phyloP scores from a whole-genome alignment of 768 basidiomycete genomes.

The Phylloporus sp. region DNA sequence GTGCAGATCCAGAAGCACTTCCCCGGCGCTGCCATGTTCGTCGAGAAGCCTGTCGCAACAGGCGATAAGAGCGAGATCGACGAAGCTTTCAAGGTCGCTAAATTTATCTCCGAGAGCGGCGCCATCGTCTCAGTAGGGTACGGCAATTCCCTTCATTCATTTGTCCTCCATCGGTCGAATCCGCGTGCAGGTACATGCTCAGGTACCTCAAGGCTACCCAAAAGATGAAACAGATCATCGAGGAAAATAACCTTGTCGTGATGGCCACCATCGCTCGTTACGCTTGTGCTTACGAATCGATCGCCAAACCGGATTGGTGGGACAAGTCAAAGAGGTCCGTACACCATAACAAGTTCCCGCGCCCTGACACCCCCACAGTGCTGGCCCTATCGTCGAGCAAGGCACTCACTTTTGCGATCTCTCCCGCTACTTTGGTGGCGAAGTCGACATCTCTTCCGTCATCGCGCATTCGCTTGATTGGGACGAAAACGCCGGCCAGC shows the following conservation, averaged over 20 bases:
- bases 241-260: slow-evolving; percentile 89
- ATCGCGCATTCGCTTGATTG: slow-evolving; percentile 87
- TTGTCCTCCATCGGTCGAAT: neutral
- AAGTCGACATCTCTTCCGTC: slow-evolving; percentile 80
- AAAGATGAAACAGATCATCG: slow-evolving; percentile 93
- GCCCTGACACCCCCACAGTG: slow-evolving; percentile 33
- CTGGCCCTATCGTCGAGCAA: slow-evolving; percentile 82
- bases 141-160: slow-evolving; percentile 20
- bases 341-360: neutral
- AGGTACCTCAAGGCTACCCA: slow-evolving; percentile 91
- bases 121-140: slow-evolving; percentile 89
- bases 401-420: slow-evolving; percentile 98
- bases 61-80: slow-evolving; percentile 64
- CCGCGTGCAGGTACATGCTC: slow-evolving; percentile 71
- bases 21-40: slow-evolving; percentile 83
- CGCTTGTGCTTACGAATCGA: slow-evolving; percentile 79
- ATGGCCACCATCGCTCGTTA: slow-evolving; percentile 97
- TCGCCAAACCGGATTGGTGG: slow-evolving; percentile 88
- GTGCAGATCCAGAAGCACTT: slow-evolving; percentile 81
- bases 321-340: slow-evolving; percentile 83
- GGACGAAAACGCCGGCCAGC: slow-evolving; percentile 82
- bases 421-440: slow-evolving; percentile 95
- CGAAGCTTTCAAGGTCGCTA: slow-evolving; percentile 67
- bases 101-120: slow-evolving; percentile 60
- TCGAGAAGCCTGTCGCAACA: slow-evolving; percentile 91